These are phyloP conservation scores for Neonectria hederae DNA, from an alignment of 2,329 filamentous ascomycete genomes.

Conservation along the genomic window DNA sequence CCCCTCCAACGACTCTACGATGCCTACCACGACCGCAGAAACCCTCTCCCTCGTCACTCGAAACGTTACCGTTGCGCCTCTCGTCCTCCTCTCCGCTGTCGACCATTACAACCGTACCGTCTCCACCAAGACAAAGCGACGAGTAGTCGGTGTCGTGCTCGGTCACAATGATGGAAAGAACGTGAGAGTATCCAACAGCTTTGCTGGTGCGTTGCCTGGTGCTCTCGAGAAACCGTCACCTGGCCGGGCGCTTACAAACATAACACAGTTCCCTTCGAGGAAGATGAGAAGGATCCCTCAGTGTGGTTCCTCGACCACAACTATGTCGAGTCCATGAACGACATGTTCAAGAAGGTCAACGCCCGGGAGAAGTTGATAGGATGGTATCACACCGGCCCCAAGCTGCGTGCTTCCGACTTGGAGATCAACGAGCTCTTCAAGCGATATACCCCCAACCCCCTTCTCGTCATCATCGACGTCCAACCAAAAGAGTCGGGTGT, in stretches of 20 bases:
- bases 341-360: conserved; percentile 99
- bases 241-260: conserved; percentile 27
- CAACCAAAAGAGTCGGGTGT: conserved; percentile 98
- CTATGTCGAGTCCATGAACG: conserved; percentile 99
- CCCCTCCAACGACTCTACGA: conserved; percentile 56
- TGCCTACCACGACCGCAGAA: conserved; percentile 97
- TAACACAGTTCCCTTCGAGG: conserved; percentile 88
- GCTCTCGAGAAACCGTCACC: conserved; percentile 13
- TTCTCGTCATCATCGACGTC: conserved; percentile 97
- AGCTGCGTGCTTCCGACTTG: conserved; percentile 93
- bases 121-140: conserved; percentile 83
- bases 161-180: conserved; percentile 97
- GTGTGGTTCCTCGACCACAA: conserved; percentile 99
- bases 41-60: conserved; percentile 93
- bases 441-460: conserved; percentile 94
- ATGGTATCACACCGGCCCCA: conserved; percentile 99
- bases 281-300: conserved; percentile 97
- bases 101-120: conserved; percentile 97
- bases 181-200: conserved; percentile 98
- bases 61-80: conserved; percentile 95
- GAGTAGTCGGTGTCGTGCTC: conserved; percentile 93
- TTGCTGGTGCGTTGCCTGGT: conserved; percentile 74
- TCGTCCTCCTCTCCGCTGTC: conserved; percentile 96
- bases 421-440: conserved; percentile 99
- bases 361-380: conserved; percentile 98